Evolutionary conservation across 495 filamentous ascomycete species (phyloP), one percentile per base, ranked within the genome.

Genomic region (Durotheca rogersii): DNA sequence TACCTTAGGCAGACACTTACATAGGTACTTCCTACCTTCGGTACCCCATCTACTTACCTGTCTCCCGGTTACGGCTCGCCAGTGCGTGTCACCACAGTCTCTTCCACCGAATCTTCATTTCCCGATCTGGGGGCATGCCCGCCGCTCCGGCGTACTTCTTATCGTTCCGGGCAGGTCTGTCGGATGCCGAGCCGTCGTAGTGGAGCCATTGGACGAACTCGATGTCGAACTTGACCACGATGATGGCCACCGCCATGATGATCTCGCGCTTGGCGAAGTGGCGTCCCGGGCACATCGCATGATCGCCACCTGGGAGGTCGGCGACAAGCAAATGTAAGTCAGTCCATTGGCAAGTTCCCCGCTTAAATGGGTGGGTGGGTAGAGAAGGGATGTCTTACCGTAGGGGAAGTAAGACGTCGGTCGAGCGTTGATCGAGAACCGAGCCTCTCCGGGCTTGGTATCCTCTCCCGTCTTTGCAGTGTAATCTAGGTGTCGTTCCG

Each of bases 221-320:
- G 40, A 82, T 66, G 25, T 82, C 72, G 70, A 78, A 81, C 53
- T 73, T 64, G 9, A 70, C 64, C 6, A 82, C 45, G 16, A 82
- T 67, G 7, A 73, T 65, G 14, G 76, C 73, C 1, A 71, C 64
- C 7, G 74, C 67, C 9, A 68, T 59, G 18, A 83, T 38, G 2
- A 79, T 71, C 45, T 75, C 62, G 46, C 56, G 50, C 53, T 79
- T 73, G 1, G 69, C 71, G 35, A 80, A 73, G 15, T 58, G 44
- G 15, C 73, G 70, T 14, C 76, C 68, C 17, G 78, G 72, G 31
- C 73, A 73, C 7, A 69, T 67, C 23, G 62, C 61, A 20, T 65
- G 30, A 4, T 72, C 71, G 6, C 69, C 71, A 6, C 47, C 47
- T 45, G 6, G n/a, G n/a, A n/a, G n/a, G n/a, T n/a, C n/a, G n/a